Evolutionary conservation across 139 green algal genomes (phyloP).

Genomic region (Tetradesmus obliquus): DNA sequence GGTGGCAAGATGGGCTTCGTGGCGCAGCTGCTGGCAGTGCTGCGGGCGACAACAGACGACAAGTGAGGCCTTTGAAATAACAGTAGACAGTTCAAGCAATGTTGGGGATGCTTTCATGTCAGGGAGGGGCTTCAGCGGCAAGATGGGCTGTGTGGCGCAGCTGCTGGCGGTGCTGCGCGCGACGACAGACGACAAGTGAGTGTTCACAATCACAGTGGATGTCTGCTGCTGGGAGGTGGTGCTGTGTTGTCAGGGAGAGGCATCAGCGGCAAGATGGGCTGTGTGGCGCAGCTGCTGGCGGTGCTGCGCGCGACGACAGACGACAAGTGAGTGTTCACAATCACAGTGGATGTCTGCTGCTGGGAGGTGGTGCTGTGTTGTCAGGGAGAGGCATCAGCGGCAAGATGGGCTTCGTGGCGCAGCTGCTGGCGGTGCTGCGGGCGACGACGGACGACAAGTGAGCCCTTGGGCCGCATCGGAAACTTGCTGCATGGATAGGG

Average conservation of each 20-base stretch:
- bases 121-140: conserved; percentile 65
- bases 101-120: no score
- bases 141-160: conserved; percentile 87
- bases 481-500: no score
- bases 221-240: conserved; percentile 60
- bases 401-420: conserved; percentile 90
- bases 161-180: conserved; percentile 88
- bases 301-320: conserved; percentile 78
- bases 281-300: conserved; percentile 89
- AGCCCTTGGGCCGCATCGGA: neutral
- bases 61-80: conserved; percentile 42
- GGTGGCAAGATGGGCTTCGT: conserved; percentile 93
- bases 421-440: conserved; percentile 89
- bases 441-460: conserved; percentile 82
- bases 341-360: neutral
- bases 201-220: no score
- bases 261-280: conserved; percentile 85
- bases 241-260: conserved; percentile 72
- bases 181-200: conserved; percentile 82
- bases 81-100: no score
- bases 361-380: neutral
- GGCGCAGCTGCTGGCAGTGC: conserved; percentile 84
- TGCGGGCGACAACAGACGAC: conserved; percentile 89
- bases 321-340: neutral
- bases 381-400: conserved; percentile 57